Evolutionary conservation across 495 filamentous ascomycete genomes (phyloP), one percentile per base, ranked within the genome.

Genomic region (Aeminium ludgeri): DNA sequence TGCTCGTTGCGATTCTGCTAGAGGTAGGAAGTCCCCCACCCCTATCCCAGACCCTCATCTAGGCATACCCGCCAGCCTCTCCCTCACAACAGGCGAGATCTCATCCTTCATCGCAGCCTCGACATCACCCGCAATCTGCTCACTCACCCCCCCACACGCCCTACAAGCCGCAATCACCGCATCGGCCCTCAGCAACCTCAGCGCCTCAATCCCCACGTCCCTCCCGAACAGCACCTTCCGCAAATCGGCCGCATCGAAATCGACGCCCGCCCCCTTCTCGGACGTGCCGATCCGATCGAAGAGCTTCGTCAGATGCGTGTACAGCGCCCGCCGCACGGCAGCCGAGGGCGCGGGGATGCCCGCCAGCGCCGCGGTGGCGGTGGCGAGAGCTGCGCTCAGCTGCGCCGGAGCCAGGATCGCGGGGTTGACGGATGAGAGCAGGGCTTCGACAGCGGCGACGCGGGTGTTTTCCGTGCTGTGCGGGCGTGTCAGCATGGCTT

Each of bases 1-100:
- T n/a, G n/a, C n/a, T n/a, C n/a, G n/a, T n/a, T n/a, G n/a, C n/a
- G n/a, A n/a, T n/a, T n/a, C n/a, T n/a, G n/a, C n/a, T n/a, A n/a
- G n/a, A n/a, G n/a, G n/a, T n/a, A n/a, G n/a, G n/a, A n/a, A n/a
- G n/a, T n/a, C n/a, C n/a, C n/a, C n/a, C n/a, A 25, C 23, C 4
- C 23, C 23, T 25, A 25, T 25, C 4, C 8, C 16, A 3, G 12
- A 33, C 16, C 11, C 12, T 33, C n/a, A 33, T 3, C 3, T 17
- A 13, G 16, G 31, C 6, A 33, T 80, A 27, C 66, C 68, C 55
- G 86, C 80, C 32, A 82, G 45, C 51, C 86, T 79, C 4, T 69
- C 70, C 57, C 63, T 70, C 29, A 80, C 53, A 16, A 86, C 50
- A 25, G 53, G 59, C 45, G 86, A 50, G 11, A 69, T 73, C 0